A percentile compares a stretch with the other conserved stretches of the same genome.
These are phyloP conservation scores for Cadophora sp. DNA, from an alignment of 2,329 filamentous ascomycete genomes.

Conservation along the genomic window DNA sequence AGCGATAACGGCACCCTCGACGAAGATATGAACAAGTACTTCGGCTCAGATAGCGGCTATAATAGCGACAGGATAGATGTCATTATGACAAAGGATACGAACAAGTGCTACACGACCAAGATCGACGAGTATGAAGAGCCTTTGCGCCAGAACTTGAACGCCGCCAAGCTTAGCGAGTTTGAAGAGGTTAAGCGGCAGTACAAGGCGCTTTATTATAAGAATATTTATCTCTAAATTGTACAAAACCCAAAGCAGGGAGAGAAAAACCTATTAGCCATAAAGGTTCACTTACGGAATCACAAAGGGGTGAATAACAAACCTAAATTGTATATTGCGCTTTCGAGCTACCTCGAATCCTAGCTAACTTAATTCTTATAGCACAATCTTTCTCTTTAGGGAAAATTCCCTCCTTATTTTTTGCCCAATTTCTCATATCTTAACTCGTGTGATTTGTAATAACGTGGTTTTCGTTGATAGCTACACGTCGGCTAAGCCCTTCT, in stretches of 20 bases:
- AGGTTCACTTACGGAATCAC: constrained; percentile 34
- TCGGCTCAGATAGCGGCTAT: no score
- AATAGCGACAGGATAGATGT: constrained; percentile 26
- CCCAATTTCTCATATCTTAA: constrained; percentile 35
- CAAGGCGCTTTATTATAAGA: constrained; percentile 36
- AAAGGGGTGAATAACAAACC: constrained; percentile 41
- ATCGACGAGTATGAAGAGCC: constrained; percentile 24
- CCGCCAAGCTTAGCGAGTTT: constrained; percentile 23
- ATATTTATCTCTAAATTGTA: constrained; percentile 37
- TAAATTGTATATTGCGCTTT: constrained; percentile 34
- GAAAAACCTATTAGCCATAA: constrained; percentile 37
- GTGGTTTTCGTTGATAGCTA: constrained; percentile 34
- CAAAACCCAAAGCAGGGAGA: constrained; percentile 30
- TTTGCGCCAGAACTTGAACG: constrained; percentile 23
- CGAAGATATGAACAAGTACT: constrained; percentile 24
- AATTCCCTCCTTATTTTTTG: constrained; percentile 36
- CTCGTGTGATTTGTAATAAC: constrained; percentile 30
- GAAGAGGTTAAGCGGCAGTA: constrained; percentile 27
- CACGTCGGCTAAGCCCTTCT: constrained; percentile 35
- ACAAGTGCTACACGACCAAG: constrained; percentile 22
- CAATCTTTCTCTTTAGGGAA: constrained; percentile 36
- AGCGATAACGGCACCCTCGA: constrained; percentile 16
- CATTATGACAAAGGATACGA: constrained; percentile 26
- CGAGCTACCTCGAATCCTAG: constrained; percentile 11
- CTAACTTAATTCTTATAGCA: constrained; percentile 36